phyloP scores from a whole-genome alignment of 2,329 filamentous ascomycete genomes.

The Aspergillus flavus region DNA sequence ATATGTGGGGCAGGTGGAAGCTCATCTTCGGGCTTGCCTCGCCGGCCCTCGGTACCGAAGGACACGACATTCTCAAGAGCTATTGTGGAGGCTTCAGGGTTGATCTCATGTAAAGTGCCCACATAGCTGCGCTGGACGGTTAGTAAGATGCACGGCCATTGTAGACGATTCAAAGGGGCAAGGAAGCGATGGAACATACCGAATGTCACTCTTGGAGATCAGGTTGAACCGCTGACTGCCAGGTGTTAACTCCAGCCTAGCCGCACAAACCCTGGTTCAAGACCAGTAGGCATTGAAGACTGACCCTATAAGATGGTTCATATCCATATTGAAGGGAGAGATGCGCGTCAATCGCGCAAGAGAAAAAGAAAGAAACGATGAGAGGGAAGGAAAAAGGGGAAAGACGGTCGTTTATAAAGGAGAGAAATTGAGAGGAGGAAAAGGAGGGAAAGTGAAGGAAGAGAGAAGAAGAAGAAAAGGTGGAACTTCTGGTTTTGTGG shows the following conservation, averaged over 20 bases:
- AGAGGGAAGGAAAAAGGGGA: constrained; percentile 23
- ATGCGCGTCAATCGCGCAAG: constrained; percentile 37
- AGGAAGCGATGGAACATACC: constrained; percentile 57
- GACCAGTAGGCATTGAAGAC: constrained; percentile 33
- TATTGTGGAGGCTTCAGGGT: constrained; percentile 94
- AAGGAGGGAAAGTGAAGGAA: constrained; percentile 25
- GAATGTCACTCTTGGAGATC: constrained; percentile 96
- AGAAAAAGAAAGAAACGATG: constrained; percentile 28
- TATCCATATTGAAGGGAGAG: constrained; percentile 44
- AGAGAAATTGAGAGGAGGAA: constrained; percentile 24
- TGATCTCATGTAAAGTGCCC: constrained; percentile 95
- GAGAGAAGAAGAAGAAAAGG: constrained; percentile 24
- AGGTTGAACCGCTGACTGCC: constrained; percentile 87
- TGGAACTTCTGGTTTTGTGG: constrained; percentile 30
- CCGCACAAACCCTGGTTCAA: constrained; percentile 37
- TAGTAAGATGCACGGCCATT: constrained; percentile 29
- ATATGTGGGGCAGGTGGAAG: constrained; percentile 81
- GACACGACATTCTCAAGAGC: constrained; percentile 95
- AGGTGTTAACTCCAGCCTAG: constrained; percentile 40
- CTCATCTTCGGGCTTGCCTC: constrained; percentile 76
- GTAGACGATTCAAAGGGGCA: not conserved
- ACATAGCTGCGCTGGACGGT: constrained; percentile 70
- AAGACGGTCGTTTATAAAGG: constrained; percentile 13
- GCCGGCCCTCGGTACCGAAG: constrained; percentile 90
- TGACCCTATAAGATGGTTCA: constrained; percentile 55